phyloP scores from a whole-genome alignment of 78 protist genomes.

The Pigoraptor vietnamica region DNA sequence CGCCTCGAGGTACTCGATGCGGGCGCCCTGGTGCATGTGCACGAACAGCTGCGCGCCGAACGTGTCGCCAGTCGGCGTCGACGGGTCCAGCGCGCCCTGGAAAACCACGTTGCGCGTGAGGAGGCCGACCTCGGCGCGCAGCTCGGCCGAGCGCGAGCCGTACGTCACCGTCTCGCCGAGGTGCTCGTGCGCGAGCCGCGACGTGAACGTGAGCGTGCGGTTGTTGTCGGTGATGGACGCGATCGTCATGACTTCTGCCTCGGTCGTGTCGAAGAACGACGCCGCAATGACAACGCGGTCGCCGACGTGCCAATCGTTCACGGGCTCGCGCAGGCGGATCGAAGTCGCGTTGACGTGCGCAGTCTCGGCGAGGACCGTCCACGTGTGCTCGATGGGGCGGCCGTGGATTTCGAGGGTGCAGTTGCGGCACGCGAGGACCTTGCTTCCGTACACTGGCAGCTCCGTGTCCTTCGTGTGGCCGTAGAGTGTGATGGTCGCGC shows the following conservation, averaged over 20 bases:
- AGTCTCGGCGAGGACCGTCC: background rate
- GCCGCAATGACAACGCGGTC: slow-evolving; percentile 16
- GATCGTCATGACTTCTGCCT: slow-evolving; percentile 24
- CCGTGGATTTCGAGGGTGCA: background rate
- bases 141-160: background rate
- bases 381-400: background rate
- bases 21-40: background rate
- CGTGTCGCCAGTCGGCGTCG: background rate
- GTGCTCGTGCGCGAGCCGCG: slow-evolving; percentile 26
- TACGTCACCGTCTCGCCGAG: background rate
- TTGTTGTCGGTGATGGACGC: background rate
- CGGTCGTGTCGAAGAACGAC: slow-evolving; percentile 21
- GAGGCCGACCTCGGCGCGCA: slow-evolving; percentile 50
- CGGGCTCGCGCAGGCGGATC: slow-evolving; percentile 8
- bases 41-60: slow-evolving; percentile 54
- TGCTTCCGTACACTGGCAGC: background rate
- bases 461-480: background rate
- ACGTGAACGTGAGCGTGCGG: background rate
- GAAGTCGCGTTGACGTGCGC: background rate
- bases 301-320: slow-evolving; percentile 23
- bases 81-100: slow-evolving; percentile 12
- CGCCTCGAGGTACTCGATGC: slow-evolving; percentile 24
- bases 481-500: slow-evolving; percentile 5
- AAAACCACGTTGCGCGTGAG: slow-evolving; percentile 42
- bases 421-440: background rate